Base-by-base conservation (phyloP, 2,329 filamentous ascomycete genomes). In the Colletotrichum eleusines region DNA sequence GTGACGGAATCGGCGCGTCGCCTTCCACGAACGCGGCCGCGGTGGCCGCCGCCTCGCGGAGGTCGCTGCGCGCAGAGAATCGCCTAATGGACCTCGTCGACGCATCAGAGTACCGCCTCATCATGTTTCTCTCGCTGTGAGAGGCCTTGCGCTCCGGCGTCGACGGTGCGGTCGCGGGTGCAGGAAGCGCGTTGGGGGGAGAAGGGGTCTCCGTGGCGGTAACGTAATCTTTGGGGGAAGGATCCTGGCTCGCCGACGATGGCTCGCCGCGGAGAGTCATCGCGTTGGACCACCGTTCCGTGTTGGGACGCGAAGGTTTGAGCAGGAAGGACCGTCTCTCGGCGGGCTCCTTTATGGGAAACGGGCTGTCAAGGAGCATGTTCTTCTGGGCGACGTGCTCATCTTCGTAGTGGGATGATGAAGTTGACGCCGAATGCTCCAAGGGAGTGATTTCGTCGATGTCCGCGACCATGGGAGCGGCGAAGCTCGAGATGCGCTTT, bases 281-380 rank as follows among this genome's bases (percentile, higher is more conserved):
- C 28, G 64, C 68, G n/a, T 60, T 60, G 1, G 63, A 71, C 68
- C 68, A 71, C 16, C 68, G 51, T 33, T 71, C 68, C 5, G 58
- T 42, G 16, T 68, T 71, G 23, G 68, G 68, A 12, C 54, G 66
- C 16, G 40, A 48, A 9, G 68, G 68, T 64, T 68, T 71, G 40
- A 71, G 59, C 42, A 71, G 16, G 53, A 71, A 71, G 5, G 68
- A 71, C 14, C 68, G 68, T 28, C 64, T 57, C 46, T 71, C 68
- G 28, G 51, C 58, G 14, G 46, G 68, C 59, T 62, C 42, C 46
- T 58, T 71, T 11, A 70, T n/a, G 11, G 68, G 59, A 28, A 71
- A 71, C n/a, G 68, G 68, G 44, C 55, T 60, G 28, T 71, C 64
- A 5, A 57, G n/a, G 5, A 71, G 42, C 38, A 71, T 67, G 4